phyloP scores from a whole-genome alignment of 495 filamentous ascomycete genomes.

The Cenococcum geophilum region DNA sequence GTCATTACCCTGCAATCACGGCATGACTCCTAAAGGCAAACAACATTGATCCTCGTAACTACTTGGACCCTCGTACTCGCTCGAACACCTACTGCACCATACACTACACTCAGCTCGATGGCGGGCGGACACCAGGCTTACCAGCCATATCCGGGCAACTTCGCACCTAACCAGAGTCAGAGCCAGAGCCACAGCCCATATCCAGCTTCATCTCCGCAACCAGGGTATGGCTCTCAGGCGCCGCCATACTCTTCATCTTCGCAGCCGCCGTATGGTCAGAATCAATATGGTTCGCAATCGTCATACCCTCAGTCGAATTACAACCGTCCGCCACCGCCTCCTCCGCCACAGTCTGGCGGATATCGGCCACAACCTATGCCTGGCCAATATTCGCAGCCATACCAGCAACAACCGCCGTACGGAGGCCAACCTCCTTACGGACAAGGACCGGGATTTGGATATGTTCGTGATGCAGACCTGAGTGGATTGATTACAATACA shows the following conservation, averaged over 20 bases:
- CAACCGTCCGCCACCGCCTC: constrained; percentile 26
- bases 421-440: constrained; percentile 18
- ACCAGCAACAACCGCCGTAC: constrained; percentile 10
- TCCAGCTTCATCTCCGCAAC: constrained; percentile 8
- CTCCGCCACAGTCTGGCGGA: constrained; percentile 4
- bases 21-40: background rate
- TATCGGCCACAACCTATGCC: constrained; percentile 10
- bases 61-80: background rate
- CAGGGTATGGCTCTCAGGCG: constrained; percentile 18
- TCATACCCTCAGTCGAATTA: constrained; percentile 25
- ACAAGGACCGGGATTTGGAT: constrained; percentile 13
- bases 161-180: background rate
- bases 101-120: background rate
- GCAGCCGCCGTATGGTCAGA: constrained; percentile 8
- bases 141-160: constrained; percentile 4
- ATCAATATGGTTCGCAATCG: constrained; percentile 9
- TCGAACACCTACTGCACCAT: background rate
- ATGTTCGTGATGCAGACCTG: constrained; percentile 9
- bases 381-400: background rate
- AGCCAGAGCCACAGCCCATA: background rate
- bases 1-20: constrained; percentile 2
- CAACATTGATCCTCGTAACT: background rate
- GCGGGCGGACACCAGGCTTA: background rate
- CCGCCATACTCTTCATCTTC: constrained; percentile 19
- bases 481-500: background rate